These are phyloP conservation scores for Funneliformis mosseae DNA, from an alignment of 192 early-diverging fungal genomes.

Conservation along the genomic window DNA sequence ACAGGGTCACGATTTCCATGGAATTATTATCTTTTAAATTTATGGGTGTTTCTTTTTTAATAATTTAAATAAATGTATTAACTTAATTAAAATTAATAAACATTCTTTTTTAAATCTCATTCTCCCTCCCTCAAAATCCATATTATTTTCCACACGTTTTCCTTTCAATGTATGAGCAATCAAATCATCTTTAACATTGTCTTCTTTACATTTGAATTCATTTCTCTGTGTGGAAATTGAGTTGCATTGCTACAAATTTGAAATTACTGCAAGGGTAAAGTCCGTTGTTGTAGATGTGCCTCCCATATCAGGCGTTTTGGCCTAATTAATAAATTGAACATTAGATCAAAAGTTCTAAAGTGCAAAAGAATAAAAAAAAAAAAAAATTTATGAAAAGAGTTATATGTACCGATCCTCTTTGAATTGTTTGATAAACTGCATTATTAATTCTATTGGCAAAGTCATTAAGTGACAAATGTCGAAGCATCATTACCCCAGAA, in stretches of 20 bases:
- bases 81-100: too few relatives aligned
- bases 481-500: constrained; percentile 93
- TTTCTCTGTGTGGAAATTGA: too few relatives aligned
- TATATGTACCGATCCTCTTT: constrained; percentile 64
- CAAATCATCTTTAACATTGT: too few relatives aligned
- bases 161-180: too few relatives aligned
- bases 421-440: constrained; percentile 88
- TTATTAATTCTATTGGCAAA: constrained; percentile 90
- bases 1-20: too few relatives aligned
- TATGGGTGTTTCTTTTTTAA: too few relatives aligned
- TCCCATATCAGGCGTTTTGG: constrained; percentile 87
- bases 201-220: too few relatives aligned
- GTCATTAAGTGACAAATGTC: constrained; percentile 88
- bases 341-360: not conserved
- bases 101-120: too few relatives aligned
- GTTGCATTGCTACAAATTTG: constrained; percentile 52
- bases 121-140: too few relatives aligned
- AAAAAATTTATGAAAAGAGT: not conserved
- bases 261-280: constrained; percentile 89
- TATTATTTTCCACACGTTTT: too few relatives aligned
- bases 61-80: too few relatives aligned
- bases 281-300: constrained; percentile 87
- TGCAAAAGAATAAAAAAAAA: not conserved
- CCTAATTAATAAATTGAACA: constrained; percentile 5
- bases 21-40: too few relatives aligned